Conservation (phyloP, 441 rosid genomes). For the Populus trichocarpa region DNA sequence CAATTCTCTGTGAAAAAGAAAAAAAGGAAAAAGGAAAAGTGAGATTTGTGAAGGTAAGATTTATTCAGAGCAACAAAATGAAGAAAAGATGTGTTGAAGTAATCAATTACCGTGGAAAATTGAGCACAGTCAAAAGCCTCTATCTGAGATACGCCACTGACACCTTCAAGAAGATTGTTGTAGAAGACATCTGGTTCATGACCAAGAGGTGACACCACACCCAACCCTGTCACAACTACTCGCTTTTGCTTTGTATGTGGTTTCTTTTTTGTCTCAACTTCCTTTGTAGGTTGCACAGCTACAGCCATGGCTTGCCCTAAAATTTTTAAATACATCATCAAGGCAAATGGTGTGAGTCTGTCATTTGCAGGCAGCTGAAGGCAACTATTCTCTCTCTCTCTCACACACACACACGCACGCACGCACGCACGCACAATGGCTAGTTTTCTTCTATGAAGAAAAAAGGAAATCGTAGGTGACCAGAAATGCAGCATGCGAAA, state of each 20-base stretch:
- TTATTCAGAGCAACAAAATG: conserved; percentile 4
- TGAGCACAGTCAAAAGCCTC: conserved; percentile 82
- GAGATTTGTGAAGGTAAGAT: neutral
- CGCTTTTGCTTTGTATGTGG: conserved; percentile 64
- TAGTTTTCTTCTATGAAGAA: neutral
- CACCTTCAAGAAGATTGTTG: conserved; percentile 78
- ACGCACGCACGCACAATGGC: neutral
- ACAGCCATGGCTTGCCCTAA: conserved; percentile 69
- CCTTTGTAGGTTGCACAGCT: conserved; percentile 65
- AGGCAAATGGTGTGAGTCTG: neutral
- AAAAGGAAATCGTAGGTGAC: neutral
- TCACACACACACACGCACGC: no score
- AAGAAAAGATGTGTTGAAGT: conserved; percentile 15
- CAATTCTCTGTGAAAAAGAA: conserved; percentile 67
- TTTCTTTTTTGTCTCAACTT: conserved; percentile 47
- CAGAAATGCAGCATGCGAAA: neutral
- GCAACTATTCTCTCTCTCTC: neutral
- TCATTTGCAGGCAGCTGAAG: neutral
- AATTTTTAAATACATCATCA: neutral
- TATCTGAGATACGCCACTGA: conserved; percentile 80
- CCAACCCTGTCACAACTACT: conserved; percentile 97
- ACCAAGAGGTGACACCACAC: conserved; percentile 77
- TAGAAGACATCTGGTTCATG: conserved; percentile 75
- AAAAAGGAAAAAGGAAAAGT: neutral
- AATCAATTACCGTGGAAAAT: conserved; percentile 59